Conservation (phyloP, 2,329 filamentous ascomycete genomes). For the Neocatenulostroma microsporum region DNA sequence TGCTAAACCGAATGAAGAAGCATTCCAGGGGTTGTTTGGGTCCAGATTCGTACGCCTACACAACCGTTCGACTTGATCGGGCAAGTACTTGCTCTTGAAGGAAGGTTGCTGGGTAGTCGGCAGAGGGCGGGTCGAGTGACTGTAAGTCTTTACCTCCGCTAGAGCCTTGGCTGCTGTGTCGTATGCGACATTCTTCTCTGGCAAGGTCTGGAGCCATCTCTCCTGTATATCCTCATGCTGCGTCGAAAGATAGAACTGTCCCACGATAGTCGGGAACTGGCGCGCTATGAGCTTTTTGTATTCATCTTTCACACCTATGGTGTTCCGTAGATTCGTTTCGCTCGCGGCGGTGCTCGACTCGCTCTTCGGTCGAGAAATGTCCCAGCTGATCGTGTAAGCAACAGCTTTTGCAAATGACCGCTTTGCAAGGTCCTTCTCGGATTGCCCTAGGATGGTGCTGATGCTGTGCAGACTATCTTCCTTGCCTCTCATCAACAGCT, state of each 20-base stretch:
- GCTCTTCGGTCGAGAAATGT: constrained; percentile 56
- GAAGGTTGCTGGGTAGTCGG: constrained; percentile 78
- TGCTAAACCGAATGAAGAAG: constrained; percentile 24
- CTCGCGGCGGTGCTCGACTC: too few species aligned
- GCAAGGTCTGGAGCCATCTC: constrained; percentile 40
- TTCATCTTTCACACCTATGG: constrained; percentile 55
- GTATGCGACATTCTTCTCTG: constrained; percentile 39
- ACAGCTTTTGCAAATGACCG: constrained; percentile 68
- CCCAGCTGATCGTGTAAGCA: constrained; percentile 76
- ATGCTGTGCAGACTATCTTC: constrained; percentile 56
- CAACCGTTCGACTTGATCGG: constrained; percentile 68
- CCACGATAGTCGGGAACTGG: constrained; percentile 70
- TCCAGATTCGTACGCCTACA: constrained; percentile 64
- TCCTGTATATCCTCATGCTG: constrained; percentile 67
- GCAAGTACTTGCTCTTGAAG: constrained; percentile 70
- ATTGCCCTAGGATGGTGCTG: constrained; percentile 48
- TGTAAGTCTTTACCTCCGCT: constrained; percentile 59
- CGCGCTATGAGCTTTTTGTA: constrained; percentile 58
- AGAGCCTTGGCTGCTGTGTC: constrained; percentile 56
- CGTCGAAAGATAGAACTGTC: constrained; percentile 66
- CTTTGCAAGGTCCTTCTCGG: constrained; percentile 53
- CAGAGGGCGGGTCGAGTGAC: constrained; percentile 57
- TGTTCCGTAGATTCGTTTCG: constrained; percentile 49
- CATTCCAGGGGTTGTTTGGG: constrained; percentile 32
- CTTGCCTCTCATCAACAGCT: constrained; percentile 74